A percentile compares a stretch with the other conserved stretches of the same genome.
These are phyloP conservation scores for Ogataea populi-albae DNA, from an alignment of 805 yeast species.

Conservation along the genomic window DNA sequence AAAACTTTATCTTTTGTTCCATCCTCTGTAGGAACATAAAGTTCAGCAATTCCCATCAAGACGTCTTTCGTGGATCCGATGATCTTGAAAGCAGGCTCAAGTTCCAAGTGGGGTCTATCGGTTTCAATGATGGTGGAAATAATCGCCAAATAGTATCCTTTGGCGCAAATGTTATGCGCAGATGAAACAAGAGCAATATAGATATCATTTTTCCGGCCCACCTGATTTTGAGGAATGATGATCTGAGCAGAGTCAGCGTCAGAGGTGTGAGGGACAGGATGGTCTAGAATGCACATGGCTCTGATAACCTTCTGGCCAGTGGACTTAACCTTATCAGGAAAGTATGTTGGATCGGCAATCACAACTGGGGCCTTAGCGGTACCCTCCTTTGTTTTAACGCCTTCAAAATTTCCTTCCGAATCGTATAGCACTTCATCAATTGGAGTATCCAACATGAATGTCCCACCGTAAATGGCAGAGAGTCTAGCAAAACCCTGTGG, in stretches of 20 bases:
- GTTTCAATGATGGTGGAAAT: conserved; percentile 94
- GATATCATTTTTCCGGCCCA: conserved; percentile 88
- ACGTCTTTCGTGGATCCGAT: conserved; percentile 79
- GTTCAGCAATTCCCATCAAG: conserved; percentile 89
- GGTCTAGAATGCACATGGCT: conserved; percentile 86
- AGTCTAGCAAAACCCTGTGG: conserved; percentile 99
- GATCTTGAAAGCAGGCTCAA: conserved; percentile 90
- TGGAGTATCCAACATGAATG: conserved; percentile 96
- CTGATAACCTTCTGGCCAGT: conserved; percentile 75
- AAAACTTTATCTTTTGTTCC: conserved; percentile 78
- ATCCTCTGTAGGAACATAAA: conserved; percentile 82
- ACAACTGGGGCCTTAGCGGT: conserved; percentile 88
- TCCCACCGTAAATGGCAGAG: conserved; percentile 97
- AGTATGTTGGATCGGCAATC: conserved; percentile 96
- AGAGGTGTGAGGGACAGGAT: conserved; percentile 78
- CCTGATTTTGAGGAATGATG: conserved; percentile 95
- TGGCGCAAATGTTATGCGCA: conserved; percentile 85
- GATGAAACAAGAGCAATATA: conserved; percentile 88
- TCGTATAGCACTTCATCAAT: conserved; percentile 82
- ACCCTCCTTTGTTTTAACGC: conserved; percentile 91
- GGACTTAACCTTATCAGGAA: conserved; percentile 76
- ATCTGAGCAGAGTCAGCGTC: conserved; percentile 89
- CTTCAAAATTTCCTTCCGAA: conserved; percentile 69
- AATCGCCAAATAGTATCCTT: conserved; percentile 88
- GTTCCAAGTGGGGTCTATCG: conserved; percentile 84